Conservation (phyloP, 305 asterid genomes). For the Solanum hybrid region DNA sequence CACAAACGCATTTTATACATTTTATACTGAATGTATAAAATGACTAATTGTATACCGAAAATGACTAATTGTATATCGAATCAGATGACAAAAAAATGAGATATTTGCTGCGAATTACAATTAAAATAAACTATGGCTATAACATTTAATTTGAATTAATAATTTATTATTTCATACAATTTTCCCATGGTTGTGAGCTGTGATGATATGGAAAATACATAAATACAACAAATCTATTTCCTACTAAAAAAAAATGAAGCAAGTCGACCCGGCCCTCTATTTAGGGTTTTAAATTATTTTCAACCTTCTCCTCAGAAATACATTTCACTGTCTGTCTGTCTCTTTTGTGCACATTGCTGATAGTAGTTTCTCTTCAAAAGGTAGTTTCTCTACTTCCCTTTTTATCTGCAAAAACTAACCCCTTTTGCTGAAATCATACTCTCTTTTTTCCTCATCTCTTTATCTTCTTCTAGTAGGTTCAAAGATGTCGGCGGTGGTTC, state of each 20-base stretch:
- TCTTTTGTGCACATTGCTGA: background rate
- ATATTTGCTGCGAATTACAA: no score
- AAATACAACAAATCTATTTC: background rate
- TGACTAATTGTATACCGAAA: no score
- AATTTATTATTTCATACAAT: no score
- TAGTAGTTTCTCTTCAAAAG: background rate
- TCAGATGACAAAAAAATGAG: no score
- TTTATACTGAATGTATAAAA: no score
- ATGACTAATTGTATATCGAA: no score
- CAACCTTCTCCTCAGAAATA: background rate
- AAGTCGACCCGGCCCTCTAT: background rate
- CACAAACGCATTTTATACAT: no score
- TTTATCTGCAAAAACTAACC: background rate
- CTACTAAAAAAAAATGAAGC: background rate
- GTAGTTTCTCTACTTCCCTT: no score
- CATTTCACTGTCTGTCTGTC: background rate
- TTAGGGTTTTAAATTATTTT: background rate
- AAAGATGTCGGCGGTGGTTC: slow-evolving; percentile 19
- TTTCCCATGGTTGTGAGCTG: background rate
- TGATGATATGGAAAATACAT: background rate
- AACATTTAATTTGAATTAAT: no score
- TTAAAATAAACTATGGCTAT: no score
- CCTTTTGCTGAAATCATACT: background rate
- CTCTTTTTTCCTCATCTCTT: background rate
- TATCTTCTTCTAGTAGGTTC: background rate